These are phyloP conservation scores for Phytophthora pseudosyringae DNA, from an alignment of 352 stramenopile genomes.

Conservation along the genomic window DNA sequence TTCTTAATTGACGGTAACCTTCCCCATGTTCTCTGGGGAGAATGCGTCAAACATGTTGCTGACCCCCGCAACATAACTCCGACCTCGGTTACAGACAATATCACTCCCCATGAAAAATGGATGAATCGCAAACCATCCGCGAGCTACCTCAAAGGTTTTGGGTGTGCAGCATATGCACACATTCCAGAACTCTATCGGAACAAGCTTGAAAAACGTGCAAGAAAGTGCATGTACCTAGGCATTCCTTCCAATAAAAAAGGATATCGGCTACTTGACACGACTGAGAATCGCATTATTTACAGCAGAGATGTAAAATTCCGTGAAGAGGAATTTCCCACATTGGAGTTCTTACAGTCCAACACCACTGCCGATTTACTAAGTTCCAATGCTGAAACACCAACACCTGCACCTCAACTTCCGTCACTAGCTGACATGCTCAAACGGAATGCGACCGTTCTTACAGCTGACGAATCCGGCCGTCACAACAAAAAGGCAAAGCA, in stretches of 20 bases:
- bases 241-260: conserved; percentile 5
- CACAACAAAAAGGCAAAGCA: no score
- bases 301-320: conserved; percentile 7
- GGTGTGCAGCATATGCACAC: background rate
- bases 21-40: no score
- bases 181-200: background rate
- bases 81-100: background rate
- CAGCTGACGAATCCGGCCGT: no score
- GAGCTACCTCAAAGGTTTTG: background rate
- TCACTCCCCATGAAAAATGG: background rate
- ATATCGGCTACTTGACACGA: background rate
- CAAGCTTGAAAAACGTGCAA: background rate
- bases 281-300: conserved; percentile 2
- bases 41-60: no score
- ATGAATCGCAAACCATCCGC: background rate
- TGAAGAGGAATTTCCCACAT: conserved; percentile 5
- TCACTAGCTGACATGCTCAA: no score
- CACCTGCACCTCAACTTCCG: background rate
- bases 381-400: background rate
- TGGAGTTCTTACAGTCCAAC: background rate
- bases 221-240: conserved; percentile 8
- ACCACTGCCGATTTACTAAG: background rate
- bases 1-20: no score
- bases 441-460: no score
- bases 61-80: background rate